These are phyloP conservation scores for Barnettozyma sp. DNA, from an alignment of 805 yeast species.

Conservation along the genomic window DNA sequence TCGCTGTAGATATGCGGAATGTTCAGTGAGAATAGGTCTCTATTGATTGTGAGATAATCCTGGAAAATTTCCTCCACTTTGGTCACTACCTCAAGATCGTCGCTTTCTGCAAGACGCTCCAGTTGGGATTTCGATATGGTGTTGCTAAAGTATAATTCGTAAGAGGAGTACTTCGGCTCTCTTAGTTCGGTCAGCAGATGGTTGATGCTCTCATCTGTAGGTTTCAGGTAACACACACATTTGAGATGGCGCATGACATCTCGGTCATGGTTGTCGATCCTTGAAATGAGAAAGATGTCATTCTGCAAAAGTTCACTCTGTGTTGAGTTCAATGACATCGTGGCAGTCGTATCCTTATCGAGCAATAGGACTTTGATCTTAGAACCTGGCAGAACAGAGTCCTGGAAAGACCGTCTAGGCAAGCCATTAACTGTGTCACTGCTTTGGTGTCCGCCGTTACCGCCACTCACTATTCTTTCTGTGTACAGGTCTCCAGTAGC, in stretches of 20 bases:
- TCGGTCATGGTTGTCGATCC: slow-evolving; percentile 50
- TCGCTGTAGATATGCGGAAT: slow-evolving; percentile 29
- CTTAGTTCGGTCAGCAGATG: slow-evolving; percentile 58
- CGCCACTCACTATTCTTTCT: slow-evolving; percentile 33
- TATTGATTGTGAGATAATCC: slow-evolving; percentile 72
- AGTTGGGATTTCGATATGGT: slow-evolving; percentile 66
- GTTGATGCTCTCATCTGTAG: slow-evolving; percentile 57
- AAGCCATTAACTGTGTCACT: no score
- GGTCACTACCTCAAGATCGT: slow-evolving; percentile 72
- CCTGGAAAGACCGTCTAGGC: slow-evolving; percentile 7
- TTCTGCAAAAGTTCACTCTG: slow-evolving; percentile 77
- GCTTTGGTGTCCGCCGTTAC: no score
- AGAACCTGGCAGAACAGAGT: slow-evolving; percentile 21
- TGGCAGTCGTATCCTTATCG: slow-evolving; percentile 73
- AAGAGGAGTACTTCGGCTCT: slow-evolving; percentile 72
- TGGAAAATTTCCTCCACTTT: slow-evolving; percentile 79
- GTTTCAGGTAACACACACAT: slow-evolving; percentile 75
- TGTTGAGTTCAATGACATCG: slow-evolving; percentile 82
- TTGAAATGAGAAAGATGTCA: slow-evolving; percentile 80
- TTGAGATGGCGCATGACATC: slow-evolving; percentile 73
- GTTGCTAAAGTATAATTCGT: slow-evolving; percentile 75
- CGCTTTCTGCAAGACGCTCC: slow-evolving; percentile 86
- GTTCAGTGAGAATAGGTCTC: slow-evolving; percentile 52
- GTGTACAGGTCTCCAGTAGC: slow-evolving; percentile 40
- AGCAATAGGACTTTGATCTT: slow-evolving; percentile 68